Conservation (phyloP, 116 monocot species). For the Cymodocea nodosa region DNA sequence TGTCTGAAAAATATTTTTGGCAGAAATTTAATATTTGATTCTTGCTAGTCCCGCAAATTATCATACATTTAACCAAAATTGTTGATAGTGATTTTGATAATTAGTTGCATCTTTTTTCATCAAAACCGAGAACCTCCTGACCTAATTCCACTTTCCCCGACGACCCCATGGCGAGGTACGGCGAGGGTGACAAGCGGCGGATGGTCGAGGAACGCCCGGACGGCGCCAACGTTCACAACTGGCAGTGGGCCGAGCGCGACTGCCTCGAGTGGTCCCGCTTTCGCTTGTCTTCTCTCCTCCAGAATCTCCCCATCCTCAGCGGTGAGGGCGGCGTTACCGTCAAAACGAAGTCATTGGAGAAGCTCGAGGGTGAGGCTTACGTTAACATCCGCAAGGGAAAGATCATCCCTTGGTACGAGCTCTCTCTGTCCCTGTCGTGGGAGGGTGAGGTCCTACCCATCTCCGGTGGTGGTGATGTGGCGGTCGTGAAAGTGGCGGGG, state of each 20-base stretch:
- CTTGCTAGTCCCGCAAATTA: too few species aligned
- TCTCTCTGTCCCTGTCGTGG: conserved; percentile 63
- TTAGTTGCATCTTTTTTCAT: too few species aligned
- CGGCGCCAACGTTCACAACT: conserved; percentile 94
- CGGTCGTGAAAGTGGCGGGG: conserved; percentile 26
- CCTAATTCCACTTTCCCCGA: background rate
- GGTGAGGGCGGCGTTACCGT: conserved; percentile 45
- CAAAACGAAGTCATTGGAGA: conserved; percentile 48
- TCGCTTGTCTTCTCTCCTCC: conserved; percentile 60
- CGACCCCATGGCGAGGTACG: conserved; percentile 67
- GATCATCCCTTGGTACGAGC: conserved; percentile 91
- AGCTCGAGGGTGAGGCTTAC: conserved; percentile 89
- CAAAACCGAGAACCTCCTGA: background rate
- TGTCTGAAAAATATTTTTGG: too few species aligned
- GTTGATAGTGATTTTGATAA: too few species aligned
- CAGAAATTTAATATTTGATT: too few species aligned
- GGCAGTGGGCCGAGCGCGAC: conserved; percentile 99
- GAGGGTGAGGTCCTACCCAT: conserved; percentile 29
- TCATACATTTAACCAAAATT: too few species aligned
- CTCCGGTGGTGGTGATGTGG: background rate
- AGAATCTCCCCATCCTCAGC: conserved; percentile 37
- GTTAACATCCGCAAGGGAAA: conserved; percentile 96
- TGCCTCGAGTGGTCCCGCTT: conserved; percentile 82
- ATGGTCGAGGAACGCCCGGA: conserved; percentile 88
- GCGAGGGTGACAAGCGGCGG: conserved; percentile 96